A percentile compares a stretch with the other conserved stretches of the same genome.
These are phyloP conservation scores for Escovopsis weberi DNA, from an alignment of 2,329 filamentous ascomycete species.

Conservation along the genomic window DNA sequence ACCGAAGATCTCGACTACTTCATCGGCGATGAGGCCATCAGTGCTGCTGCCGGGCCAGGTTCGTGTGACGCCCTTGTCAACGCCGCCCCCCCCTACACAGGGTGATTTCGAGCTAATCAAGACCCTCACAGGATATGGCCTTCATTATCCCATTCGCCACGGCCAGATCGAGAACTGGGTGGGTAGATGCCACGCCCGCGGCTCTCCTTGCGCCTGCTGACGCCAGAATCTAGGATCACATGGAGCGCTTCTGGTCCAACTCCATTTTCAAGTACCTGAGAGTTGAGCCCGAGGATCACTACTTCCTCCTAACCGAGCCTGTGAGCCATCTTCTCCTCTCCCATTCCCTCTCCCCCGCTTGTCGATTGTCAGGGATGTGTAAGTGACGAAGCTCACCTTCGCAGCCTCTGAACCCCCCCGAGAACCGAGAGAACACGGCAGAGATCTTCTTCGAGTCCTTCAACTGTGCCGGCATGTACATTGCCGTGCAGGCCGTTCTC, in stretches of 20 bases:
- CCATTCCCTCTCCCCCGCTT: neutral
- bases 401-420: constrained; percentile 88
- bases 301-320: constrained; percentile 94
- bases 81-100: neutral
- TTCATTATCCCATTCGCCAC: constrained; percentile 95
- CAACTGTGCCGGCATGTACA: constrained; percentile 97
- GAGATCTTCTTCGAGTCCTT: constrained; percentile 99
- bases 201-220: constrained; percentile 13
- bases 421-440: constrained; percentile 97
- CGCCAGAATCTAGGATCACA: constrained; percentile 57
- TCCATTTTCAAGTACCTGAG: constrained; percentile 99
- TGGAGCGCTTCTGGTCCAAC: constrained; percentile 99
- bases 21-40: constrained; percentile 90
- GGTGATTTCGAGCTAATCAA: neutral
- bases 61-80: constrained; percentile 13
- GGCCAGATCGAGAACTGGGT: constrained; percentile 99
- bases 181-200: constrained; percentile 15
- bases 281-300: constrained; percentile 96
- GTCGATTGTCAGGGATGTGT: neutral
- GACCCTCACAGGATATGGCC: constrained; percentile 56
- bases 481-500: constrained; percentile 93
- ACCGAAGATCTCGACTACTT: constrained; percentile 98
- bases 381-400: too few relatives aligned
- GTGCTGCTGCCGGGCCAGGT: constrained; percentile 73
- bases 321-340: constrained; percentile 35